These are phyloP conservation scores for Lodderomyces metapsilosis DNA, from an alignment of 1,139 yeast species.

Conservation along the genomic window DNA sequence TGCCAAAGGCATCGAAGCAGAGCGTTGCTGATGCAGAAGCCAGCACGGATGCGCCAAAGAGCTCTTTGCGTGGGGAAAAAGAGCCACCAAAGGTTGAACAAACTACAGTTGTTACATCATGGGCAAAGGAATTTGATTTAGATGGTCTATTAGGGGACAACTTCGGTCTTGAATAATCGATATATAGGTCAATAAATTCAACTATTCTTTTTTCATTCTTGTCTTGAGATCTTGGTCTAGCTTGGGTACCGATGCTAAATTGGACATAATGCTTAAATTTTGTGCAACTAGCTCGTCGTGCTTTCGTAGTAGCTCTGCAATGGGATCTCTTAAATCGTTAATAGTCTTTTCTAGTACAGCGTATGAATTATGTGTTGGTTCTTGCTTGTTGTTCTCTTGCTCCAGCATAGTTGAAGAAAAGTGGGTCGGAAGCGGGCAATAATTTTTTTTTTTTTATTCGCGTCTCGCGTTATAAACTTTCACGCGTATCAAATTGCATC, in stretches of 20 bases:
- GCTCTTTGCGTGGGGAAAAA: conserved; percentile 44
- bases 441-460: not conserved
- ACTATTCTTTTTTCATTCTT: not conserved
- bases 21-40: conserved; percentile 21
- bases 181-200: not conserved
- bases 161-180: conserved; percentile 23
- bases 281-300: conserved; percentile 30
- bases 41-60: conserved; percentile 37
- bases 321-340: conserved; percentile 21
- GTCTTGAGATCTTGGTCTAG: not conserved
- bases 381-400: not conserved
- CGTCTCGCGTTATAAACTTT: not conserved
- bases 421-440: too few relatives aligned
- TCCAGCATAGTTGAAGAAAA: conserved; percentile 3
- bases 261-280: conserved; percentile 24
- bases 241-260: conserved; percentile 19
- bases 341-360: conserved; percentile 21
- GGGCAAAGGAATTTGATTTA: conserved; percentile 94
- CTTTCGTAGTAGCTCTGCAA: conserved; percentile 21
- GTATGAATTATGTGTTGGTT: conserved; percentile 21
- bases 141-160: conserved; percentile 66
- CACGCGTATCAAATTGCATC: not conserved
- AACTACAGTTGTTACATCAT: conserved; percentile 78
- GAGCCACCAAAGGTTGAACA: conserved; percentile 62
- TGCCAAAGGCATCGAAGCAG: conserved; percentile 66